These are phyloP conservation scores for Aspergillus chevalieri DNA, from an alignment of 2,329 filamentous ascomycete species.

Conservation along the genomic window DNA sequence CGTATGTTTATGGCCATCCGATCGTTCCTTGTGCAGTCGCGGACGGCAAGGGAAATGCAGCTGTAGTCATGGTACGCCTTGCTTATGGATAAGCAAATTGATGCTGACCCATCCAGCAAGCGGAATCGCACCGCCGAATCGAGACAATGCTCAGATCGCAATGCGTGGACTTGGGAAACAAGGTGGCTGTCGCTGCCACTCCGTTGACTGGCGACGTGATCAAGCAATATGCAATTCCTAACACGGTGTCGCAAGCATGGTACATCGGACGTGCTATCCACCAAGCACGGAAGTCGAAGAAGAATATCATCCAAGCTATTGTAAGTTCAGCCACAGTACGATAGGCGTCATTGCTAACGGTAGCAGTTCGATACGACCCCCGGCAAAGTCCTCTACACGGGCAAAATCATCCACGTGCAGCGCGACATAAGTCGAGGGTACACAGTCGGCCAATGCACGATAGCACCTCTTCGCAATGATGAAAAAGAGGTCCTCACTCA, in stretches of 20 bases:
- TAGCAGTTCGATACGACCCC: constrained; percentile 21
- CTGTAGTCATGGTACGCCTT: constrained; percentile 15
- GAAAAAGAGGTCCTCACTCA: constrained; percentile 9
- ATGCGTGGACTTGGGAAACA: constrained; percentile 22
- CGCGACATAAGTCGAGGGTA: constrained; percentile 33
- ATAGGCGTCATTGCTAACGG: constrained; percentile 2
- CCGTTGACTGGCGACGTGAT: constrained; percentile 18
- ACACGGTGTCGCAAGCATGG: constrained; percentile 27
- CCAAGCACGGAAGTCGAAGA: constrained; percentile 18
- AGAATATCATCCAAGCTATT: constrained; percentile 37
- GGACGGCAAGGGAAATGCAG: constrained; percentile 38
- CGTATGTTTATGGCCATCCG: constrained; percentile 37
- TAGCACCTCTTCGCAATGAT: constrained; percentile 21
- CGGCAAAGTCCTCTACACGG: constrained; percentile 38
- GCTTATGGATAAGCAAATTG: background rate
- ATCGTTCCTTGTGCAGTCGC: constrained; percentile 34
- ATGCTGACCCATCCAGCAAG: constrained; percentile 6
- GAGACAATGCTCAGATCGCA: constrained; percentile 20
- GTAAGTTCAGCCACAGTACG: constrained; percentile 19
- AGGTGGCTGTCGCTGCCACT: constrained; percentile 13
- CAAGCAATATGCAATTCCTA: constrained; percentile 21
- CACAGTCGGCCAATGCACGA: constrained; percentile 30
- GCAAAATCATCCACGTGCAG: constrained; percentile 42
- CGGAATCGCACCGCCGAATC: constrained; percentile 18
- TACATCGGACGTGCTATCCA: constrained; percentile 24